Evolutionary conservation across 2,329 filamentous ascomycete genomes (phyloP).

Genomic region (Fusarium gaditjirri): DNA sequence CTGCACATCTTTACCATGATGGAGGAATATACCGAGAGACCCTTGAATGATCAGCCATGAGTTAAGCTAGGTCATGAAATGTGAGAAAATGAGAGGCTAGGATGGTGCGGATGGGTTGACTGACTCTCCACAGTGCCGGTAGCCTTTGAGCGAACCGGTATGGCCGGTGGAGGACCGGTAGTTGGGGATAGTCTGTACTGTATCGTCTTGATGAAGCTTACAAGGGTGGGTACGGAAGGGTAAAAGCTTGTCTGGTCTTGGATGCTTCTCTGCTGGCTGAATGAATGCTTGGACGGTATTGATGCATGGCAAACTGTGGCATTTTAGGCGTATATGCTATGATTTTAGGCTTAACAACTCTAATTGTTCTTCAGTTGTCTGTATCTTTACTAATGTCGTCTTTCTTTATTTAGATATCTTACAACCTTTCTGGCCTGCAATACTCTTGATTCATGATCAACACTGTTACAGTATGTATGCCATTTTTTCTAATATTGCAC

Average conservation of each 20-base stretch:
- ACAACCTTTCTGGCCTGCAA: neutral
- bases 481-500: neutral
- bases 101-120: neutral
- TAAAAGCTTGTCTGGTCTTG: constrained; percentile 25
- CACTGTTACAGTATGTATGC: neutral
- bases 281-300: constrained; percentile 5
- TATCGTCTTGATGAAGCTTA: constrained; percentile 21
- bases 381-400: too few relatives aligned
- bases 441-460: neutral
- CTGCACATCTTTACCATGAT: constrained; percentile 24
- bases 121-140: neutral
- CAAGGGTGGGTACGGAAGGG: neutral
- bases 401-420: neutral
- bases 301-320: neutral
- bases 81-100: neutral
- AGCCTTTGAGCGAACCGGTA: constrained; percentile 4
- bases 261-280: constrained; percentile 18
- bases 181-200: neutral
- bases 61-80: neutral
- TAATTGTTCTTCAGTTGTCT: neutral
- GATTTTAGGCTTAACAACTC: neutral
- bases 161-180: neutral
- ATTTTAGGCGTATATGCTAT: neutral
- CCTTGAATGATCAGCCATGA: constrained; percentile 8
- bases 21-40: constrained; percentile 6